A percentile compares a stretch with the other conserved stretches of the same genome.
phyloP scores from a whole-genome alignment of 148 eudicot species.

The Vaccinium vitisidaea region DNA sequence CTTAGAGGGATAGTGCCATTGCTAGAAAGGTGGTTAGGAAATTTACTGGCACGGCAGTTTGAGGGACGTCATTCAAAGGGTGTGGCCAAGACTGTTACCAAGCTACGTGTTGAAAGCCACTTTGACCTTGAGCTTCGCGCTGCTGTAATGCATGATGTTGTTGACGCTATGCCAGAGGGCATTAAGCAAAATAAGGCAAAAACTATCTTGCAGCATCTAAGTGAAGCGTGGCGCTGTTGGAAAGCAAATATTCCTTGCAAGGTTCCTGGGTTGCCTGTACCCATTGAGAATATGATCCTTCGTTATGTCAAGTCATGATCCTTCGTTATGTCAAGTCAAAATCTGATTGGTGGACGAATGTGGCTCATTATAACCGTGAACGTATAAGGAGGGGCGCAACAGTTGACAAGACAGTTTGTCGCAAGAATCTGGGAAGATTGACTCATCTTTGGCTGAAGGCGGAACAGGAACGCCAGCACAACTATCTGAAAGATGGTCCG shows the following conservation, averaged over 20 bases:
- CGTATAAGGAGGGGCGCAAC: conserved; percentile 99
- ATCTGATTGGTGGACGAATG: conserved; percentile 99
- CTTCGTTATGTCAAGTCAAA: conserved; percentile 99
- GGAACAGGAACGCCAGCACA: conserved; percentile 99
- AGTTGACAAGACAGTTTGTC: conserved; percentile 96
- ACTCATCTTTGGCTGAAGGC: conserved; percentile 99
- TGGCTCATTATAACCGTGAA: conserved; percentile 97
- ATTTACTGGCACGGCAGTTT: conserved; percentile 94
- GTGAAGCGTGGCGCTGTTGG: conserved; percentile 99
- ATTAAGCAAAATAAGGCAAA: conserved; percentile 97
- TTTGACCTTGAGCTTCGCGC: conserved; percentile 99
- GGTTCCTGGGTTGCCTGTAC: conserved; percentile 97
- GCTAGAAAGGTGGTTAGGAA: conserved; percentile 97
- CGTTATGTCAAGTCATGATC: no score
- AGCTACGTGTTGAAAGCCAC: conserved; percentile 99
- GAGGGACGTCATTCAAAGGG: conserved; percentile 99
- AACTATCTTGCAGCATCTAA: conserved; percentile 94
- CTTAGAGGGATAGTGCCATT: conserved; percentile 99
- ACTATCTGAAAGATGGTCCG: conserved; percentile 97
- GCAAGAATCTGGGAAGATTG: conserved; percentile 95
- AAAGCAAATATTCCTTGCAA: conserved; percentile 99
- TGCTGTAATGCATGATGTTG: conserved; percentile 99
- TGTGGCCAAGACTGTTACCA: conserved; percentile 98
- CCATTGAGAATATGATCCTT: conserved; percentile 98
- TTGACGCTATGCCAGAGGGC: conserved; percentile 99